Evolutionary conservation across 805 yeast species (phyloP).

Genomic region (Monosporozyma servazzii): DNA sequence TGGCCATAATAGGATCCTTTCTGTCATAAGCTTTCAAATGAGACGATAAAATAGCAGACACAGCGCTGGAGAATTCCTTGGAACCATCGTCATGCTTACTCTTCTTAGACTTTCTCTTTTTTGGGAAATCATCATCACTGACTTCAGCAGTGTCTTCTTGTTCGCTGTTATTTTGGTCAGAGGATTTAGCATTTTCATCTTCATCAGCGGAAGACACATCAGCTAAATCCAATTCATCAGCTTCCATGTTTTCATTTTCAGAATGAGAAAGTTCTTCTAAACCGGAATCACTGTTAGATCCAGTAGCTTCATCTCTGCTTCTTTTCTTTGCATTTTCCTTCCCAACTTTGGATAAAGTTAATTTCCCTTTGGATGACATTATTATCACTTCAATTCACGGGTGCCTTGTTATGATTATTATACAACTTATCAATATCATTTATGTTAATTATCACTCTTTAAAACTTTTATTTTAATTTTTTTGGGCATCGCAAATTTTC

Average conservation of each 20-base stretch:
- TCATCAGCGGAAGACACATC: conserved; percentile 15
- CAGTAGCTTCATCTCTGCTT: background rate
- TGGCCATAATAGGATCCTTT: conserved; percentile 81
- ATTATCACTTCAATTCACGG: background rate
- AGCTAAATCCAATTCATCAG: conserved; percentile 14
- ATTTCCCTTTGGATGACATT: background rate
- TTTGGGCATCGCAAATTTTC: conserved; percentile 1
- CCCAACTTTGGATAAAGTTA: background rate
- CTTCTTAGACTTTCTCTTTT: conserved; percentile 46
- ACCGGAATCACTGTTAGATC: background rate
- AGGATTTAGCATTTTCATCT: conserved; percentile 18
- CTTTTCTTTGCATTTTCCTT: background rate
- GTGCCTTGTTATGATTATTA: background rate
- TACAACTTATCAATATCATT: background rate
- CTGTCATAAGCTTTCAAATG: conserved; percentile 82
- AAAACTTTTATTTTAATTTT: background rate
- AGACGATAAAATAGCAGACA: conserved; percentile 75
- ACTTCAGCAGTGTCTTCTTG: conserved; percentile 21
- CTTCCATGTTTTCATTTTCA: conserved; percentile 5
- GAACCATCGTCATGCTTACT: conserved; percentile 61
- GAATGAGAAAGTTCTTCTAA: background rate
- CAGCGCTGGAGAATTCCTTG: conserved; percentile 69
- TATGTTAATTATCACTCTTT: background rate
- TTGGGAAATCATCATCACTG: conserved; percentile 34
- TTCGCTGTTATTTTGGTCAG: conserved; percentile 15